Conservation (phyloP, 2,329 filamentous ascomycete genomes). For the Geoglossum cookeanum region DNA sequence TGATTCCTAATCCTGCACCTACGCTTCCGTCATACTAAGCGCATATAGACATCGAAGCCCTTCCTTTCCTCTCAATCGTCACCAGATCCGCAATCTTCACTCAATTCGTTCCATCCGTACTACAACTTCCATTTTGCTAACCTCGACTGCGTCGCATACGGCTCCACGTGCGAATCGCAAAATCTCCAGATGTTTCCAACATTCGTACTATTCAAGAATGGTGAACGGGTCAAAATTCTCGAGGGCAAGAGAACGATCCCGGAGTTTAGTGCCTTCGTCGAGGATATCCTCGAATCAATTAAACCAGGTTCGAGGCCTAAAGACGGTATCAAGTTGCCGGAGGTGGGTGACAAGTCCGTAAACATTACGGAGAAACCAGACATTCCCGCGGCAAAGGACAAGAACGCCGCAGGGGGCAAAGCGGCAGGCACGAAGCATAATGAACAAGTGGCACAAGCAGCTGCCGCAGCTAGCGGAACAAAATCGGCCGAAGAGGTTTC, state of each 20-base stretch:
- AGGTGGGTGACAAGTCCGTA: slow-evolving; percentile 40
- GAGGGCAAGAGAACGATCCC: slow-evolving; percentile 49
- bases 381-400: slow-evolving; percentile 23
- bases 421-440: slow-evolving; percentile 24
- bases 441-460: slow-evolving; percentile 18
- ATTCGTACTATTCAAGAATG: slow-evolving; percentile 64
- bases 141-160: slow-evolving; percentile 70
- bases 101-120: slow-evolving; percentile 56
- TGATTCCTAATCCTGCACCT: slow-evolving; percentile 3
- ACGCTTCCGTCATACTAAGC: slow-evolving; percentile 14
- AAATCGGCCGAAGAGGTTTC: neutral
- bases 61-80: slow-evolving; percentile 31
- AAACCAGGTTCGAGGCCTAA: slow-evolving; percentile 63
- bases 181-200: slow-evolving; percentile 54
- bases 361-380: slow-evolving; percentile 22
- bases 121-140: slow-evolving; percentile 81
- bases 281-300: slow-evolving; percentile 55
- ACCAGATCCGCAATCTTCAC: slow-evolving; percentile 27
- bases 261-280: slow-evolving; percentile 49
- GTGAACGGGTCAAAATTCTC: slow-evolving; percentile 42
- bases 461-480: neutral
- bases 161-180: slow-evolving; percentile 54
- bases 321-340: slow-evolving; percentile 46
- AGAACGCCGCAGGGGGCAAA: slow-evolving; percentile 20
- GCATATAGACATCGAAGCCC: slow-evolving; percentile 51